phyloP scores from a whole-genome alignment of 2,329 filamentous ascomycete species.

The Arthroderma sp. region DNA sequence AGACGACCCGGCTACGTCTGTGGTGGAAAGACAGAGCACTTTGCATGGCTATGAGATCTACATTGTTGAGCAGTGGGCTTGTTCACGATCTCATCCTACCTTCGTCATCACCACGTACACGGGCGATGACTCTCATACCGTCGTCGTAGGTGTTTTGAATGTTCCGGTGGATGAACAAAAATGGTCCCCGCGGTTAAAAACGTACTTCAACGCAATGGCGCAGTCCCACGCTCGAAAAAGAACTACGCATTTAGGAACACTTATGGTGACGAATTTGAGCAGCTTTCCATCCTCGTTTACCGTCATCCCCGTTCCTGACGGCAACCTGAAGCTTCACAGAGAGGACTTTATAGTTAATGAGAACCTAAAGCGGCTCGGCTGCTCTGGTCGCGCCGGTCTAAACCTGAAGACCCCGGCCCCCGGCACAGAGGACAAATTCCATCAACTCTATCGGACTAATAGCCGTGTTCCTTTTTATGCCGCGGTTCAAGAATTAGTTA shows the following conservation, averaged over 20 bases:
- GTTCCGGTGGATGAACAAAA: conserved; percentile 65
- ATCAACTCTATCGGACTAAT: conserved; percentile 76
- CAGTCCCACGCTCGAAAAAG: conserved; percentile 75
- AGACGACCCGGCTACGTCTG: conserved; percentile 62
- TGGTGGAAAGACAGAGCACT: conserved; percentile 57
- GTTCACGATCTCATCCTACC: conserved; percentile 77
- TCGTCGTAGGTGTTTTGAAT: conserved; percentile 67
- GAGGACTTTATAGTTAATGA: conserved; percentile 88
- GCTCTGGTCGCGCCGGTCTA: conserved; percentile 77
- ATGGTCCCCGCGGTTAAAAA: conserved; percentile 66
- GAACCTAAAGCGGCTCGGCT: conserved; percentile 80
- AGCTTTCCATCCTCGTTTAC: conserved; percentile 84
- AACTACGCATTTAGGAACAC: conserved; percentile 65
- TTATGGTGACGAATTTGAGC: conserved; percentile 91
- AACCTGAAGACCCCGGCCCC: conserved; percentile 64
- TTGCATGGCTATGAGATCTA: conserved; percentile 84
- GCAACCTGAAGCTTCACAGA: conserved; percentile 66
- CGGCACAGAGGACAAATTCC: conserved; percentile 80
- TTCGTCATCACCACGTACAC: conserved; percentile 89
- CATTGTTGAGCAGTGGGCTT: conserved; percentile 94
- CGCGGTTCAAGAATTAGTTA: conserved; percentile 77
- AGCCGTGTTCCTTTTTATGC: conserved; percentile 66
- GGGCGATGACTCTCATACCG: conserved; percentile 63
- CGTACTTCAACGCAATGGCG: conserved; percentile 77
- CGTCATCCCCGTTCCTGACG: conserved; percentile 79